Evolutionary conservation across 2,329 filamentous ascomycete species (phyloP), one percentile per base, ranked within the genome.

Genomic region (Cryphonectria carpinicola): DNA sequence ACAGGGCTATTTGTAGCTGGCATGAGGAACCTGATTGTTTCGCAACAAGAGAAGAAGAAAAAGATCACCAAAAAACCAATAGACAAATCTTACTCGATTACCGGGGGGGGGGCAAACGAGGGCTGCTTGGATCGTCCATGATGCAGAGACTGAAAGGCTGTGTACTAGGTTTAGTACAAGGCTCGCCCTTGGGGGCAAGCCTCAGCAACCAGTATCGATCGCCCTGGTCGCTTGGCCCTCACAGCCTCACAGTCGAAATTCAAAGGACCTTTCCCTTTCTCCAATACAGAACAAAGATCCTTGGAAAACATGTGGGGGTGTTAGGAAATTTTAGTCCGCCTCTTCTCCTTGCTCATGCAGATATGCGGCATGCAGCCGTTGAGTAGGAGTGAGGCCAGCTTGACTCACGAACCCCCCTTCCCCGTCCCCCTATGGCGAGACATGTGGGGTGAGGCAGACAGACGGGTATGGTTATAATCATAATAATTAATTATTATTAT

Each of bases 331-430:
- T 61, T 61, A 22, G 28, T 32, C 32, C 17, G 10, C 17, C 35
- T n/a, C 41, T 41, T 56, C 66, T 63, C 67, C 67, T 69, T 63
- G 67, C 35, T 69, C 61, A 69, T 69, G 67, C 61, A 65, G 60
- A 54, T 56, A 28, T 28, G 46, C 58, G 37, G 58, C 37, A 32
- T 63, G 61, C 61, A 46, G 22, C 35, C 37, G 49, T 54, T 41
- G 65, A 25, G 37, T 43, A 13, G 25, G 52, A 17, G 35, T 32
- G 32, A 32, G 22, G 52, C 52, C 37, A 11, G 7, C 37, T 43
- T 56, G 32, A 41, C 22, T 32, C 25, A 28, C 35, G 35, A 28
- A 37, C 25, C 37, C 39, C 46, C 32, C 41, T 35, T 25, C 14
- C 43, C 64, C 32, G 17, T 32, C 35, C 49, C 65, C 65, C 49